Conservation (phyloP, 176 grass and related monocot genomes). For the Ampelocalamus luodianensis region DNA sequence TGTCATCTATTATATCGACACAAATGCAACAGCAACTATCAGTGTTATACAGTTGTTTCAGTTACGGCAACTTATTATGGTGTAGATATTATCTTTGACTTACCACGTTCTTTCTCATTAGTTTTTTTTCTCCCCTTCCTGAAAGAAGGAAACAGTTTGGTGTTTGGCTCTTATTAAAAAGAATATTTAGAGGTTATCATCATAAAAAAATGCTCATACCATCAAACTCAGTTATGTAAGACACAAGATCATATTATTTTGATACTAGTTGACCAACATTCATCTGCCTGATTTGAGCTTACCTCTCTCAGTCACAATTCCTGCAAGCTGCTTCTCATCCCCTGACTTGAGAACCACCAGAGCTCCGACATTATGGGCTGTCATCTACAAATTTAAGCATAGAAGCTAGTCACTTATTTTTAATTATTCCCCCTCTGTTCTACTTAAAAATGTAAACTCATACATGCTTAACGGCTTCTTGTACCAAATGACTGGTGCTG, state of each 20-base stretch:
- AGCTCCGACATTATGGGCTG: conserved; percentile 72
- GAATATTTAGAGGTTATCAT: neutral
- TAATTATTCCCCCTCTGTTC: neutral
- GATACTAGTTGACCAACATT: neutral
- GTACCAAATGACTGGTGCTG: conserved; percentile 58
- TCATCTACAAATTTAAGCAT: conserved; percentile 70
- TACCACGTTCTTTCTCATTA: neutral
- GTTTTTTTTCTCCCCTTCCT: neutral
- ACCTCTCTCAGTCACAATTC: conserved; percentile 96
- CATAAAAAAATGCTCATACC: neutral
- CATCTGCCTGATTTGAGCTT: conserved; percentile 2
- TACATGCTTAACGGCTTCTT: conserved; percentile 75
- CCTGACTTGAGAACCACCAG: conserved; percentile 86
- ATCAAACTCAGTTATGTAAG: neutral
- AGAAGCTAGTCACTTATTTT: neutral
- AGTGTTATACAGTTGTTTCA: neutral
- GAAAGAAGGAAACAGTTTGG: neutral
- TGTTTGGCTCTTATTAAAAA: neutral
- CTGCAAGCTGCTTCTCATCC: conserved; percentile 70
- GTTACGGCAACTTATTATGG: neutral
- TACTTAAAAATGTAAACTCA: neutral
- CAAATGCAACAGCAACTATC: neutral
- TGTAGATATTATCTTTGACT: neutral
- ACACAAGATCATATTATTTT: neutral
- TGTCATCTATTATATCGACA: neutral